Percentiles rank a stretch among this genome's conserved stretches.
These are phyloP conservation scores for Linderina pennispora DNA, from an alignment of 192 early-diverging fungal genomes.

Conservation along the genomic window DNA sequence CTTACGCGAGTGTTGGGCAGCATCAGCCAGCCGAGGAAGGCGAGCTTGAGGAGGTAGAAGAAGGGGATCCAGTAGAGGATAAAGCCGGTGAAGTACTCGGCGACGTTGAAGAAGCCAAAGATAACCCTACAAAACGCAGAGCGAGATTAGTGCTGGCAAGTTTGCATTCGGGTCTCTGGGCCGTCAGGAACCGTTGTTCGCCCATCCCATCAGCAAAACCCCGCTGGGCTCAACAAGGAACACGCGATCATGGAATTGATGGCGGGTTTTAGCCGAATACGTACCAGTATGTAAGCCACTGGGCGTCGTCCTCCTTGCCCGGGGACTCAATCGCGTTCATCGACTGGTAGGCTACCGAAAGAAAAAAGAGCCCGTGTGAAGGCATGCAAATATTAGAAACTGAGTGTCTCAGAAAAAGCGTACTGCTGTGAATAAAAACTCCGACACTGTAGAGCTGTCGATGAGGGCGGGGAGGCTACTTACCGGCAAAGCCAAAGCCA, in stretches of 20 bases:
- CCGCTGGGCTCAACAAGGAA: no score
- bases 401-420: neutral
- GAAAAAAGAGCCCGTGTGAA: no score
- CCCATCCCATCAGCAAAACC: no score
- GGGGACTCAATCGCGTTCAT: slow-evolving; percentile 87
- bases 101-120: slow-evolving; percentile 78
- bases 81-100: slow-evolving; percentile 88
- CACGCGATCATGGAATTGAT: no score
- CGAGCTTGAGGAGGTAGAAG: slow-evolving; percentile 91
- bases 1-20: slow-evolving; percentile 53
- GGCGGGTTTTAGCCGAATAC: no score
- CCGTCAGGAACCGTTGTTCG: no score
- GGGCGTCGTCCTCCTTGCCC: slow-evolving; percentile 71
- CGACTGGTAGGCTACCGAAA: slow-evolving; percentile 70
- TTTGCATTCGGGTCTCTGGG: neutral
- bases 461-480: no score
- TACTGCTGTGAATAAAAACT: neutral
- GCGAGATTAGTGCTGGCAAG: neutral
- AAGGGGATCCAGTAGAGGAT: slow-evolving; percentile 93
- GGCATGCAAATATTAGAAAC: no score
- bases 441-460: neutral
- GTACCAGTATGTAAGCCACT: slow-evolving; percentile 91
- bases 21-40: slow-evolving; percentile 81
- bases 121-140: slow-evolving; percentile 53
- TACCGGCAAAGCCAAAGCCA: slow-evolving; percentile 87